Evolutionary conservation across 2,329 filamentous ascomycete genomes (phyloP).

Genomic region (Myrmaecium sp.): DNA sequence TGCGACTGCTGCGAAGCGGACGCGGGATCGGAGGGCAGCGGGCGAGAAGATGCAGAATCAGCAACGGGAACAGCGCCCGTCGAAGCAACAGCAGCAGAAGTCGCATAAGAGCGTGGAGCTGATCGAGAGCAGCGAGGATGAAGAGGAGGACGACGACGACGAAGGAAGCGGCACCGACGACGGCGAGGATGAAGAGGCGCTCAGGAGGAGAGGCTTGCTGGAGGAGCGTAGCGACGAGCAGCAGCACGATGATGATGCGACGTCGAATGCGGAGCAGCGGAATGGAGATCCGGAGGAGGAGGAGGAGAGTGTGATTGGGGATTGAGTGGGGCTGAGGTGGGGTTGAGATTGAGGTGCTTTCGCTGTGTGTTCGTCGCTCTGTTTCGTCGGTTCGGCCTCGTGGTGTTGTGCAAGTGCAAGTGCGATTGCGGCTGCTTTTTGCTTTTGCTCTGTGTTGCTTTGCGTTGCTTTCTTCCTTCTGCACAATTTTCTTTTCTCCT

Average conservation of each 20-base stretch:
- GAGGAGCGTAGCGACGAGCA: constrained; percentile 7
- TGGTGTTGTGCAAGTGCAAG: no score
- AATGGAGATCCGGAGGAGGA: constrained; percentile 24
- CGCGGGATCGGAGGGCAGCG: constrained; percentile 23
- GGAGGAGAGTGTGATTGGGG: constrained; percentile 27
- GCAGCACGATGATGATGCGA: constrained; percentile 9
- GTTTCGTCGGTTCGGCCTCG: no score
- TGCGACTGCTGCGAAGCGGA: constrained; percentile 21
- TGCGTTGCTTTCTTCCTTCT: no score
- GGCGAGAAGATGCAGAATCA: constrained; percentile 21
- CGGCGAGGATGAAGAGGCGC: constrained; percentile 14
- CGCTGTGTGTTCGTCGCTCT: no score
- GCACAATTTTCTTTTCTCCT: no score
- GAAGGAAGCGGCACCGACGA: constrained; percentile 8
- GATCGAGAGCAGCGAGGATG: constrained; percentile 14
- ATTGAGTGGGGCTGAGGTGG: constrained; percentile 9
- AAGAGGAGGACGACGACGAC: constrained; percentile 18
- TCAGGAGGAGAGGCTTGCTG: constrained; percentile 7
- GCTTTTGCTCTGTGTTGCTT: no score
- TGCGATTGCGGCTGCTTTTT: no score
- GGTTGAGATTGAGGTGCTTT: no score
- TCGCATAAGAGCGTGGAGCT: constrained; percentile 14
- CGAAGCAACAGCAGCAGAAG: constrained; percentile 1
- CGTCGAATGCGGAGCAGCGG: constrained; percentile 12
- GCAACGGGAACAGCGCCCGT: constrained; percentile 9